Evolutionary conservation across 1,284 basidiomycete species (phyloP), one percentile per base, ranked within the genome.

Genomic region (Cutaneotrichosporon cyanovorans): DNA sequence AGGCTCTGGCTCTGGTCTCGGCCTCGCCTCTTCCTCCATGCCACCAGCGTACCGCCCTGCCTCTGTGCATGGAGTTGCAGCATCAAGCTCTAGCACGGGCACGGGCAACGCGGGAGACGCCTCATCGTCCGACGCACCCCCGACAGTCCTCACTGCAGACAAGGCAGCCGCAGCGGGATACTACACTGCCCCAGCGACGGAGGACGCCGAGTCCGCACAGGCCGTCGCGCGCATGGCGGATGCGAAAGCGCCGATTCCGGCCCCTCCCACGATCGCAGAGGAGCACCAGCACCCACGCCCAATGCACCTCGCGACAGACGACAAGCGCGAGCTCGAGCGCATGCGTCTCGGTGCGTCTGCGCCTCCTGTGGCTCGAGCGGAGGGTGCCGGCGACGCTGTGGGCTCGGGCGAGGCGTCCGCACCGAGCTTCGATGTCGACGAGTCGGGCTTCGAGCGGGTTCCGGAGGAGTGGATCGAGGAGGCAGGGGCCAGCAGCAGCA

Each of bases 281-380:
- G 48, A 54, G 43, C 25, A 28, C 12, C 47, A 35, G 28, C 51
- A 30, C 48, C 56, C 16, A 37, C 37, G 53, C 12, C 30, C 33
- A n/a, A 30, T 37, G 42, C 70, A 72, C 55, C 52, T 69, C 19
- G 70, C 70, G 4, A 72, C 70, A 31, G 70, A 71, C 51, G 70
- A 72, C 50, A 72, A 72, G 53, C 50, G 57, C 7, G 58, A 66
- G 11, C 40, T 72, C 19, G 70, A 72, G 45, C 57, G 58, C 19
- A 34, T 72, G 50, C 44, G 68, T 20, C 37, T 68, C 12, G 66
- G 61, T 3, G 68, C 56, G 3, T 65, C 64, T 18, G 65, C 65
- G 1, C 66, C 68, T 5, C 63, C 66, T 6, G 45, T 45, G 55
- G n/a, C 57, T 53, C 37, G 42, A 15, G 23, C 35, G 44, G 31